A percentile compares a stretch with the other conserved stretches of the same genome.
phyloP scores from a whole-genome alignment of 2,329 filamentous ascomycete species.

The Rosellinia necatrix region DNA sequence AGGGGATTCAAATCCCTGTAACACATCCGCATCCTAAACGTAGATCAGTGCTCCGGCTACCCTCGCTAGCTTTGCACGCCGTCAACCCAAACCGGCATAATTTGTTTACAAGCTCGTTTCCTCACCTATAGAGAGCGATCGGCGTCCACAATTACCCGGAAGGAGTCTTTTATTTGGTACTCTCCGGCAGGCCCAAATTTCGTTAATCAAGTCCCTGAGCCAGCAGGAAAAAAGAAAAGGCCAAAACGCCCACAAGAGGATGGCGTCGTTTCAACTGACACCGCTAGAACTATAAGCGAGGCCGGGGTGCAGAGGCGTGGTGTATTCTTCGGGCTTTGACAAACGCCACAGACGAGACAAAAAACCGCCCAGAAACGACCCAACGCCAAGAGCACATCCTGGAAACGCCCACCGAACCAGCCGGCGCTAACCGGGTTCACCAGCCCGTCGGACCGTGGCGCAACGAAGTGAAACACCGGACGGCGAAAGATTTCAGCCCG shows the following conservation, averaged over 20 bases:
- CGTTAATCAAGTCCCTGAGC: conserved; percentile 2
- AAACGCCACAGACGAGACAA: too few relatives aligned
- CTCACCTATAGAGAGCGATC: conserved; percentile 12
- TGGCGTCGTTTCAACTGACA: conserved; percentile 19
- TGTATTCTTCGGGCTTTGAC: too few relatives aligned
- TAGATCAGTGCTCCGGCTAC: conserved; percentile 23
- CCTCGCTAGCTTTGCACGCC: conserved; percentile 7
- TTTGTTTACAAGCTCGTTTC: conserved; percentile 20
- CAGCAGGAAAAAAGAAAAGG: conserved; percentile 6
- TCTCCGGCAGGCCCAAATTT: not conserved
- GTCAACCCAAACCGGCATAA: conserved; percentile 14
- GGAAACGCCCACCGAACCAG: not conserved
- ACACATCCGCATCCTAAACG: conserved; percentile 28
- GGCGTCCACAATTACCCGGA: conserved; percentile 4
- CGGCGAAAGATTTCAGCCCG: not conserved
- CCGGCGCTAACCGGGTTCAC: conserved; percentile 1
- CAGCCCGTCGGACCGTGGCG: conserved; percentile 1
- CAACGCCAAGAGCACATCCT: not conserved
- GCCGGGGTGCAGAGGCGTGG: too few relatives aligned
- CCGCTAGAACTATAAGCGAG: conserved; percentile 21
- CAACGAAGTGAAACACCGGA: conserved; percentile 18
- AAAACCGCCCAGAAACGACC: too few relatives aligned
- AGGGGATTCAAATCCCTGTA: conserved; percentile 22
- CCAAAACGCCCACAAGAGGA: conserved; percentile 6
- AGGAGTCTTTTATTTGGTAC: not conserved